Percentiles rank a stretch among this genome's conserved stretches.
Conservation (phyloP, 2,329 filamentous ascomycete genomes). For the Fusarium foetens region DNA sequence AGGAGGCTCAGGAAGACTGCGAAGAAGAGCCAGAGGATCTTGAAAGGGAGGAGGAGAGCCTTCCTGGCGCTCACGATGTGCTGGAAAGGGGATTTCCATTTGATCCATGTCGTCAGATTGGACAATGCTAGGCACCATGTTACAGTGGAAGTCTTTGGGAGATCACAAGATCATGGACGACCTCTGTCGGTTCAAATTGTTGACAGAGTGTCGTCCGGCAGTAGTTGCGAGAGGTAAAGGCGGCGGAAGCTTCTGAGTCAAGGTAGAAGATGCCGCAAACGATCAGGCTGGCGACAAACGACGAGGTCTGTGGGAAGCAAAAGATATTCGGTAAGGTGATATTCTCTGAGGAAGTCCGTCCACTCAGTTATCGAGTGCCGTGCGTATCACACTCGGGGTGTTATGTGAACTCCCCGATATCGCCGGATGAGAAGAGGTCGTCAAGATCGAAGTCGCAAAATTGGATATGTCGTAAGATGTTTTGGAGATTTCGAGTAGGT, state of each 20-base stretch:
- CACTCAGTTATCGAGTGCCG: constrained; percentile 33
- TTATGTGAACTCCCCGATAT: constrained; percentile 30
- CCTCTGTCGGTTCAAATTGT: constrained; percentile 36
- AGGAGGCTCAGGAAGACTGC: constrained; percentile 60
- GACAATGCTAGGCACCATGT: constrained; percentile 49
- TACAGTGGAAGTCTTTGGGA: constrained; percentile 13
- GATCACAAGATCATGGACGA: constrained; percentile 45
- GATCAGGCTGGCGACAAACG: constrained; percentile 26
- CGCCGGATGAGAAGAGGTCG: constrained; percentile 16
- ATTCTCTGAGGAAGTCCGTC: constrained; percentile 35
- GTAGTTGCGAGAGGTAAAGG: constrained; percentile 19
- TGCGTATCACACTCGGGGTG: constrained; percentile 30
- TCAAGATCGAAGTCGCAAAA: constrained; percentile 23
- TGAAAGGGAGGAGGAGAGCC: constrained; percentile 50
- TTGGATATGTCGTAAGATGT: constrained; percentile 3
- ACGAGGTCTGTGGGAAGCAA: constrained; percentile 25
- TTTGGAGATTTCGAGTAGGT: constrained; percentile 8
- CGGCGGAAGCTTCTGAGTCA: constrained; percentile 4
- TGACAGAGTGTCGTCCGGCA: constrained; percentile 44
- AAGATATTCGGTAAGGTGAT: constrained; percentile 27
- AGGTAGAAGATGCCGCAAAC: constrained; percentile 10
- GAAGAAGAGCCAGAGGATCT: constrained; percentile 60
- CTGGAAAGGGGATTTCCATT: constrained; percentile 41
- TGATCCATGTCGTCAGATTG: constrained; percentile 45
- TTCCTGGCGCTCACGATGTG: constrained; percentile 44